These are phyloP conservation scores for Epichloe brachyelytri DNA, from an alignment of 2,329 filamentous ascomycete species.

Conservation along the genomic window DNA sequence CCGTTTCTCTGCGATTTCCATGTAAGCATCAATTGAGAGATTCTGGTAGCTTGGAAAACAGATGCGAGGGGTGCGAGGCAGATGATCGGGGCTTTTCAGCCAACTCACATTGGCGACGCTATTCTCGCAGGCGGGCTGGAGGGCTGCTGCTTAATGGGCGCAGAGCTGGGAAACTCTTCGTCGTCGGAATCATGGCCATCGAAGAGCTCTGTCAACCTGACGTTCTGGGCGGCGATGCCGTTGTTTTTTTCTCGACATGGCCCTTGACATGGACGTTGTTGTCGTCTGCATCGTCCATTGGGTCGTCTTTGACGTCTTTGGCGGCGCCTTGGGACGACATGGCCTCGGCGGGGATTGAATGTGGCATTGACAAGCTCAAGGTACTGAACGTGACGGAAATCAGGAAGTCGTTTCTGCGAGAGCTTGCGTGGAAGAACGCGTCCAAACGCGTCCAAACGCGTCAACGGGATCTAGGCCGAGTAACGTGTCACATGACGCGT, in stretches of 20 bases:
- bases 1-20: conserved; percentile 10
- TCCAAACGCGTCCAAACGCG: too few relatives aligned
- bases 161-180: conserved; percentile 45
- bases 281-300: conserved; percentile 21
- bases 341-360: conserved; percentile 26
- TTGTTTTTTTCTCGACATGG: conserved; percentile 18
- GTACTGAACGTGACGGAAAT: too few relatives aligned
- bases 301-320: conserved; percentile 17
- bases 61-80: neutral
- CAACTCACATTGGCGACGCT: conserved; percentile 30
- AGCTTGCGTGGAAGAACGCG: too few relatives aligned
- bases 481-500: too few relatives aligned
- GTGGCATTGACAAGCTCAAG: conserved; percentile 25
- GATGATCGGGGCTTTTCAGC: neutral
- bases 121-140: conserved; percentile 30
- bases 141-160: conserved; percentile 22
- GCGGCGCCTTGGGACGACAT: conserved; percentile 15
- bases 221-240: conserved; percentile 25
- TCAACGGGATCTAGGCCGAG: too few relatives aligned
- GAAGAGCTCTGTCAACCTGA: conserved; percentile 47
- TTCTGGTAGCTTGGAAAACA: neutral
- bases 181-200: conserved; percentile 46
- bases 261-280: conserved; percentile 29
- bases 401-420: too few relatives aligned
- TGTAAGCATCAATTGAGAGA: too few relatives aligned